Evolutionary conservation across 2,329 filamentous ascomycete genomes (phyloP), one percentile per base, ranked within the genome.

Genomic region (Septoria linicola): DNA sequence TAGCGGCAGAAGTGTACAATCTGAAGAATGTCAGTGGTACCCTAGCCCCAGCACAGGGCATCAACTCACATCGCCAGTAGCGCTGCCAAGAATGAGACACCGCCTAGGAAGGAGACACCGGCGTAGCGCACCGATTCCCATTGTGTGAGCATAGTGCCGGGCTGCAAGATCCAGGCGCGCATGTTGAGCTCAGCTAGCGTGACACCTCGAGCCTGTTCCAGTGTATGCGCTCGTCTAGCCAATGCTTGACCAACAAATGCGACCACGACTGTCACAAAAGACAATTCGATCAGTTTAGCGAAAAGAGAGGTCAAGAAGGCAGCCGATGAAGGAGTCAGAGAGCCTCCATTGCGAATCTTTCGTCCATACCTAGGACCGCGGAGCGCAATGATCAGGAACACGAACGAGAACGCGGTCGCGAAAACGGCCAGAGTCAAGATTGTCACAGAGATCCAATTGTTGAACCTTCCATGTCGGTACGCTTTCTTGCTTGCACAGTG

Each of bases 111-210:
- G 0, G 84, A 85, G 1, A 80, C 57, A 0, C 76, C 83, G 0
- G 84, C 84, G 53, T 85, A 84, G 4, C 78, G 77, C 1, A 90
- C 71, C 3, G 79, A 80, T 55, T 84, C 77, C 68, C 77, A 85
- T 59, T 88, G 83, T 0, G 84, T 87, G 16, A 92, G 73, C 56
- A 92, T 74, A 0, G 82, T 85, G 0, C 88, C 88, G 0, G 68
- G 68, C 43, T 74, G 70, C 14, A 74, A 69, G 4, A 77, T 55
- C 88, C 87, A 92, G 36, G 79, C 79, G 40, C 87, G 78, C 85
- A 92, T 89, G 13, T 80, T 84, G 73, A 91, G 81, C 63, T 92
- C 87, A 0, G 88, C 84, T 13, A 92, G 76, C 0, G 82, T 88
- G 51, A 91, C 79, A 2, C 88, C 88, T 2, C 73, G 41, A 2